phyloP scores from a whole-genome alignment of 805 yeast genomes.

The Starmerella floricola region DNA sequence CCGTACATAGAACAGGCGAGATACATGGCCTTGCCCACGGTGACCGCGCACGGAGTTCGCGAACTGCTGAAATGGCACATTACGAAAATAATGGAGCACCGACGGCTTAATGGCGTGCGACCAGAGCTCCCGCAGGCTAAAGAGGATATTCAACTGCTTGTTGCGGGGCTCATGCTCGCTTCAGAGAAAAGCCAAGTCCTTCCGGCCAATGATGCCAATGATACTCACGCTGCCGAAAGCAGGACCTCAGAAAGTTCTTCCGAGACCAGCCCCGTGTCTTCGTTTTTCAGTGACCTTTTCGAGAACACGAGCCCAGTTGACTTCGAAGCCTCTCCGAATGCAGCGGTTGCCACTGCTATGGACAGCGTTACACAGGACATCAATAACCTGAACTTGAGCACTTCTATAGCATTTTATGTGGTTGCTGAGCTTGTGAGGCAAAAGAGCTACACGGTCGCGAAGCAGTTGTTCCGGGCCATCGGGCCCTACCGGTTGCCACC shows the following conservation, averaged over 20 bases:
- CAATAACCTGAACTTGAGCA: neutral
- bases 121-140: constrained; percentile 14
- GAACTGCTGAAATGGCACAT: constrained; percentile 17
- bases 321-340: too few relatives aligned
- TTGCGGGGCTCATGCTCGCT: constrained; percentile 24
- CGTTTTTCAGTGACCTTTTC: constrained; percentile 15
- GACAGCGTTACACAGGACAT: neutral
- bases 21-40: constrained; percentile 24
- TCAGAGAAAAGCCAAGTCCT: constrained; percentile 18
- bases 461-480: constrained; percentile 18
- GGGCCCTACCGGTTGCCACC: constrained; percentile 11
- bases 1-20: constrained; percentile 28
- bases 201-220: neutral
- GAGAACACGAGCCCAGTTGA: too few relatives aligned
- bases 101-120: constrained; percentile 2
- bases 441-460: constrained; percentile 14
- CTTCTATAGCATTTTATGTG: neutral
- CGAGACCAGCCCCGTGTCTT: constrained; percentile 1
- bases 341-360: neutral
- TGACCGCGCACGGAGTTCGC: constrained; percentile 16
- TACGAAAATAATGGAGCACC: neutral
- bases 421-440: constrained; percentile 10
- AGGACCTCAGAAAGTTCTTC: too few relatives aligned
- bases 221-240: too few relatives aligned
- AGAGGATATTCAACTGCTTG: constrained; percentile 23